Conservation (phyloP, 225 moss, liverwort and hornwort species). For the Sphagnum tenellum region DNA sequence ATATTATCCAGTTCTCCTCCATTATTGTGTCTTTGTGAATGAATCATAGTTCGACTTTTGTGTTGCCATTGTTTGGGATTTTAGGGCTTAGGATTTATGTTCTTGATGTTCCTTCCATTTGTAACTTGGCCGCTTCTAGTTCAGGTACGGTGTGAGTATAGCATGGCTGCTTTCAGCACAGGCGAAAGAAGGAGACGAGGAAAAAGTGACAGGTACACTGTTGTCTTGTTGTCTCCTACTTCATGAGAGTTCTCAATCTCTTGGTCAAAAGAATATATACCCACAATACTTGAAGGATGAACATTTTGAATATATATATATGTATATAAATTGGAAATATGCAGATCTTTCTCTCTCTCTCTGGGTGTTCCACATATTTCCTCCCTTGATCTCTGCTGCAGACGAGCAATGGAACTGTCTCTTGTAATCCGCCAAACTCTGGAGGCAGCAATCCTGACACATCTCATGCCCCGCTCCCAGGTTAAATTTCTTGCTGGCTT, state of each 20-base stretch:
- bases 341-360: neutral
- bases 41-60: neutral
- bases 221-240: no score
- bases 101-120: no score
- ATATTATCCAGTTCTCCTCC: neutral
- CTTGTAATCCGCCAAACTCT: slow-evolving; percentile 92
- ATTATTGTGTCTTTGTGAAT: neutral
- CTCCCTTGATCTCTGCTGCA: slow-evolving; percentile 12
- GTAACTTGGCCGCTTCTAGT: neutral
- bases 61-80: neutral
- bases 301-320: no score
- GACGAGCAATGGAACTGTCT: slow-evolving; percentile 86
- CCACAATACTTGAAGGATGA: no score
- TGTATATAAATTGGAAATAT: no score
- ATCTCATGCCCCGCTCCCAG: slow-evolving; percentile 91
- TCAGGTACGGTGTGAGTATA: slow-evolving; percentile 88
- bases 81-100: no score
- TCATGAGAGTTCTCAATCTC: no score
- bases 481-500: slow-evolving; percentile 13
- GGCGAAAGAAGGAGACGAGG: slow-evolving; percentile 72
- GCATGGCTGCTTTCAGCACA: slow-evolving; percentile 97
- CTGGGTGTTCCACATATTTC: neutral
- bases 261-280: no score
- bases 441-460: slow-evolving; percentile 92
- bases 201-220: slow-evolving; percentile 67